These are phyloP conservation scores for Lachancea kluyveri DNA, from an alignment of 805 yeast genomes.

Conservation along the genomic window DNA sequence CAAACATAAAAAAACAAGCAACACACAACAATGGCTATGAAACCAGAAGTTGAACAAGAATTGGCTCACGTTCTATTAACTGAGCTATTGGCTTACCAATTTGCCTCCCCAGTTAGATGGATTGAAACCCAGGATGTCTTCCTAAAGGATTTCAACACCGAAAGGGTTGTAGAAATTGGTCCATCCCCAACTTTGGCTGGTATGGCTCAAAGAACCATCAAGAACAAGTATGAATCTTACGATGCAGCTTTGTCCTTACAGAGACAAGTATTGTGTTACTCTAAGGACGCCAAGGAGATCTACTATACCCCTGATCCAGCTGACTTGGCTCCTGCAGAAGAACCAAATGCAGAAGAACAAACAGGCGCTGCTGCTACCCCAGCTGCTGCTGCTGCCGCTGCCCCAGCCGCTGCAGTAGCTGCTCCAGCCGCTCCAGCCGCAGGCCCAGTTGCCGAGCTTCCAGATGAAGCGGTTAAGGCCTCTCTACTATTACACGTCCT, in stretches of 20 bases:
- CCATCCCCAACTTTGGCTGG: conserved; percentile 99
- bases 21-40: conserved; percentile 27
- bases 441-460: conserved; percentile 76
- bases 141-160: conserved; percentile 88
- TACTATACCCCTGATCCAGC: conserved; percentile 85
- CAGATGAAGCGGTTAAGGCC: conserved; percentile 90
- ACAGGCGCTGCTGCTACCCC: conserved; percentile 44
- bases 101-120: conserved; percentile 99
- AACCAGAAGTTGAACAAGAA: conserved; percentile 95
- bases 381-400: conserved; percentile 50
- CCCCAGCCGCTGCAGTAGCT: conserved; percentile 54
- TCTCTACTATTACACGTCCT: conserved; percentile 74
- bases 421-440: conserved; percentile 52
- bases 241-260: conserved; percentile 88
- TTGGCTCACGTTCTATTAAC: conserved; percentile 90
- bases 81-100: conserved; percentile 95
- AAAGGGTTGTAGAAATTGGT: conserved; percentile 96
- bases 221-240: conserved; percentile 88
- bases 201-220: conserved; percentile 96
- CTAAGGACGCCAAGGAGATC: conserved; percentile 93
- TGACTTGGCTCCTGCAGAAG: conserved; percentile 32
- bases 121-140: conserved; percentile 99
- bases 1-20: too few species aligned
- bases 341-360: conserved; percentile 26
- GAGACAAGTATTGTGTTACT: conserved; percentile 90